Percentiles rank a stretch among this genome's conserved stretches.
These are phyloP conservation scores for Garcia nutans DNA, from an alignment of 345 rosid species.

Conservation along the genomic window DNA sequence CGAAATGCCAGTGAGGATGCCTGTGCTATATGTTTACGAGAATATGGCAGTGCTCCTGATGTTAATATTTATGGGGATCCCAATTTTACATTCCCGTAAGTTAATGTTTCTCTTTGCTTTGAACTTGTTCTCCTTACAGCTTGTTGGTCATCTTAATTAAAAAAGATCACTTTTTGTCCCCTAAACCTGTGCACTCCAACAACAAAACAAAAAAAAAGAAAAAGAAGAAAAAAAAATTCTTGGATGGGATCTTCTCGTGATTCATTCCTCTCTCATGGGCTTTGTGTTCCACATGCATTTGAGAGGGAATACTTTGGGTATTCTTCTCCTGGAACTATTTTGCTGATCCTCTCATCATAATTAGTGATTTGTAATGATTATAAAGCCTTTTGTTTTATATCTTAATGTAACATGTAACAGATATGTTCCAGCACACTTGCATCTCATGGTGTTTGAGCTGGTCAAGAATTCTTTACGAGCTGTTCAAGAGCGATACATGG, in stretches of 20 bases:
- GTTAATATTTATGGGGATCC: constrained; percentile 85
- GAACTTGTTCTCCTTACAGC: neutral
- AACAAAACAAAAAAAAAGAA: too few relatives aligned
- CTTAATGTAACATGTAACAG: too few relatives aligned
- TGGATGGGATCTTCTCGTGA: too few relatives aligned
- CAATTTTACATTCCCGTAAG: constrained; percentile 91
- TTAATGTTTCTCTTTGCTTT: constrained; percentile 11
- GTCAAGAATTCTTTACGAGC: constrained; percentile 95
- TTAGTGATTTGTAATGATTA: neutral
- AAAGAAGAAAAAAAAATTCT: too few relatives aligned
- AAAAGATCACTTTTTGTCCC: neutral
- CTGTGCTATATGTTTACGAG: constrained; percentile 71
- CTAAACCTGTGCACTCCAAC: too few relatives aligned
- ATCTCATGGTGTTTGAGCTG: constrained; percentile 91
- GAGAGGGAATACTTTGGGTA: neutral
- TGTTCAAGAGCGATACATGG: constrained; percentile 80
- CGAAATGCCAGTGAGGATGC: constrained; percentile 89
- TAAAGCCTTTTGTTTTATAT: neutral
- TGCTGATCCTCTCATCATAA: neutral
- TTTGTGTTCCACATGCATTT: neutral
- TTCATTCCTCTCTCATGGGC: too few relatives aligned
- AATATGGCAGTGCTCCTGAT: constrained; percentile 88
- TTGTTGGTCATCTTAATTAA: neutral
- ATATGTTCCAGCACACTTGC: constrained; percentile 89
- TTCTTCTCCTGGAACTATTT: neutral